phyloP scores from a whole-genome alignment of 2,329 filamentous ascomycete species.

The Colletotrichum somersetense region DNA sequence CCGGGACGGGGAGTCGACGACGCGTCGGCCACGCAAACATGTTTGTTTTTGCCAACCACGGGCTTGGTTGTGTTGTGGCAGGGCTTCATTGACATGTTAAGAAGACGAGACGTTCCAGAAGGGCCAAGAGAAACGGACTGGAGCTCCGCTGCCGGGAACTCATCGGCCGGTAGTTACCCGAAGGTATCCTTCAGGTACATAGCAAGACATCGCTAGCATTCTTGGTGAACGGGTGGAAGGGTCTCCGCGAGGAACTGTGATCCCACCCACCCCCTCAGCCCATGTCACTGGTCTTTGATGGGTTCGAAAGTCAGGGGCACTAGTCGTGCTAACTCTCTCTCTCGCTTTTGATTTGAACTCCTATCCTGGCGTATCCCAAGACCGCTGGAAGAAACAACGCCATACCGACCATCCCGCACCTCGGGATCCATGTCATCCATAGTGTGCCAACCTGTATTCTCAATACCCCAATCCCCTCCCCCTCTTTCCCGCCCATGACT shows the following conservation, averaged over 20 bases:
- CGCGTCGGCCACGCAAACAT: not conserved
- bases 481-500: not conserved
- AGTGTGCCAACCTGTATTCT: not conserved
- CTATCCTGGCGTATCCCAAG: not conserved
- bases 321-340: slow-evolving; percentile 4
- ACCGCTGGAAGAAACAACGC: slow-evolving; percentile 6
- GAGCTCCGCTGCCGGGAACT: not conserved
- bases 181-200: not conserved
- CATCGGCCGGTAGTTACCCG: not conserved
- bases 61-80: not conserved
- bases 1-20: not conserved
- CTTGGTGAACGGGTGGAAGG: not conserved
- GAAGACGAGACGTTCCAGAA: slow-evolving; percentile 1
- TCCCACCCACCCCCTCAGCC: not conserved
- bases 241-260: not conserved
- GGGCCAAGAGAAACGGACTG: not conserved
- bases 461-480: not conserved
- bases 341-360: slow-evolving; percentile 6
- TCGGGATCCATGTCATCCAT: not conserved
- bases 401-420: slow-evolving; percentile 1
- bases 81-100: not conserved
- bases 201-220: not conserved
- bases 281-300: not conserved
- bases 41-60: not conserved
- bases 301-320: not conserved